Percentiles rank a stretch among this genome's conserved stretches.
Conservation (phyloP, 78 protist species). For the Chrysochromulina tobinii region DNA sequence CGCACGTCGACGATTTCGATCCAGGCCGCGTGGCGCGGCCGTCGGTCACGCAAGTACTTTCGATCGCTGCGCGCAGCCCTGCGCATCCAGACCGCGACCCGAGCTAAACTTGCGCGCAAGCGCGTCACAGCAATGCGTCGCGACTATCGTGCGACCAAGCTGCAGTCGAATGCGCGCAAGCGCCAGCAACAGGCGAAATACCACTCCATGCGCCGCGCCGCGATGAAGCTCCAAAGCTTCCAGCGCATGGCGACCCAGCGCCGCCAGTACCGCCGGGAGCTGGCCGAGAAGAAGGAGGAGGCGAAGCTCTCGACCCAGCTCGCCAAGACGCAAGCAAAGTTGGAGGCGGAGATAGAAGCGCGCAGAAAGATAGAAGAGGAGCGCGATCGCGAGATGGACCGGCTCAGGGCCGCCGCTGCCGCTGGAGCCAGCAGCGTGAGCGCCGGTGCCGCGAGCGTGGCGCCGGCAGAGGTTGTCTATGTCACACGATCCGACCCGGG, state of each 20-base stretch:
- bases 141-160: not conserved
- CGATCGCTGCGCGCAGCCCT: not conserved
- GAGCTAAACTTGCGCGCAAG: not conserved
- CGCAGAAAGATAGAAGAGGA: not conserved
- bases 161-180: not conserved
- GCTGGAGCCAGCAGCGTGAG: not conserved
- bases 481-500: not conserved
- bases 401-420: not conserved
- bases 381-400: not conserved
- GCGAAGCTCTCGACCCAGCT: not conserved
- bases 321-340: not conserved
- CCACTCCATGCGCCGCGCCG: not conserved
- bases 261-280: not conserved
- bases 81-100: not conserved
- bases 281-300: constrained; percentile 12
- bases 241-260: not conserved
- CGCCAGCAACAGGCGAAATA: not conserved
- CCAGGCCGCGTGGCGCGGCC: not conserved
- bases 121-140: not conserved
- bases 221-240: not conserved
- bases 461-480: not conserved
- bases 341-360: not conserved
- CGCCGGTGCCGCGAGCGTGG: not conserved
- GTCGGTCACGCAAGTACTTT: not conserved
- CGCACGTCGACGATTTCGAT: not conserved